Base-by-base conservation (phyloP, 176 grass and related monocot genomes). In the Phoenix roebelenii region DNA sequence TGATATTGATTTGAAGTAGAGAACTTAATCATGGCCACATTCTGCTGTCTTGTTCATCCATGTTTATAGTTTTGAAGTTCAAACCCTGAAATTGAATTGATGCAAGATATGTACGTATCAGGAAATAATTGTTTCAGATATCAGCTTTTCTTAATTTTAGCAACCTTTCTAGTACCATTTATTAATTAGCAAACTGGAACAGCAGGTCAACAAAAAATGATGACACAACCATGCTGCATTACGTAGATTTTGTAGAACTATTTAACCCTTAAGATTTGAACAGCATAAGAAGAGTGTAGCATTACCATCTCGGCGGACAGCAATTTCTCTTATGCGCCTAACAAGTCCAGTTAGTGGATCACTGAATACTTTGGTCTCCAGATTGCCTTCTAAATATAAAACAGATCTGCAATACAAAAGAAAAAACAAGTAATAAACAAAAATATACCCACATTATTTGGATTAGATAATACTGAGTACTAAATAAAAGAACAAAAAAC, bases 261-360 rank as follows among this genome's bases (percentile, higher is more conserved):
- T 9, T 22, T 35, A 32, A 17, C 16, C 16, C 54, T 52, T 12
- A 55, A 64, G 50, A 7, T 5, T 51, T 15, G 22, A 61, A 30
- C 67, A 64, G 54, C 18, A 58, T 52, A 53, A 59, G 44, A 50
- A 51, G 54, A 50, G 60, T 53, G 52, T 9, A 55, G 24, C 32
- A 68, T 98, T 5, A 98, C 88, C 93, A 71, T 69, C 77, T 68
- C 68, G 3, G 25, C 93, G 84, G 51, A 98, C 20, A 62, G 93
- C 84, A 71, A 98, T 80, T 82, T 98, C 93, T 71, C 93, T 98
- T 61, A 98, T 89, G 52, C 88, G 87, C 73, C 87, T 88, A 74
- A 98, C 84, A 56, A 98, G 63, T 22, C 93, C 93, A 59, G 78
- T 89, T 58, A 73, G 61, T 70, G 84, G 87, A 69, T 98, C 93